These are phyloP conservation scores for Sarcomyxa edulis DNA, from an alignment of 768 basidiomycete genomes.

Conservation along the genomic window DNA sequence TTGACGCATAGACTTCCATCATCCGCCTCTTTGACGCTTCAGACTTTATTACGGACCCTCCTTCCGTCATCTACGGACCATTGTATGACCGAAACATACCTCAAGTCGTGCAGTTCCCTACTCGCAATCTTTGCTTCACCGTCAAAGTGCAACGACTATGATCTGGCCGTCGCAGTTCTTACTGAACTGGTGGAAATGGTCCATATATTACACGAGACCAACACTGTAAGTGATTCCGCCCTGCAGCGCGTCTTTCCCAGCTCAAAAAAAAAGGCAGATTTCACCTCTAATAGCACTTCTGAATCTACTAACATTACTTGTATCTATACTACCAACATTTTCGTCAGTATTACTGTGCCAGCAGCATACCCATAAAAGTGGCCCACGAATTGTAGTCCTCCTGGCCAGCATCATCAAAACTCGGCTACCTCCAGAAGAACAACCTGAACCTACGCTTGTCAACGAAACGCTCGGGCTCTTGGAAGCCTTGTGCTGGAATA, in stretches of 20 bases:
- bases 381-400: constrained; percentile 28
- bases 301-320: constrained; percentile 43
- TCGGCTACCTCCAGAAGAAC: constrained; percentile 29
- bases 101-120: constrained; percentile 35
- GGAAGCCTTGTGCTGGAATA: constrained; percentile 48
- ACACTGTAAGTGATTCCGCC: constrained; percentile 31
- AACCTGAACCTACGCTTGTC: constrained; percentile 24
- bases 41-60: constrained; percentile 40
- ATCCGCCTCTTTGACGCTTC: constrained; percentile 40
- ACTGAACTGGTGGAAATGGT: constrained; percentile 37
- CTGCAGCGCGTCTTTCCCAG: constrained; percentile 5
- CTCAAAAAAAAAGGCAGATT: constrained; percentile 28
- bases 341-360: constrained; percentile 29
- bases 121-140: constrained; percentile 40
- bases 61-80: constrained; percentile 15
- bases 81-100: constrained; percentile 28
- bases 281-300: constrained; percentile 44
- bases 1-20: constrained; percentile 46
- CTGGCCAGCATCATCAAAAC: constrained; percentile 36
- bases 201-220: constrained; percentile 24
- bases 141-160: constrained; percentile 24
- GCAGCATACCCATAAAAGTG: constrained; percentile 11
- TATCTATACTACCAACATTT: constrained; percentile 45
- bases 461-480: constrained; percentile 41
- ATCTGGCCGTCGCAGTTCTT: constrained; percentile 21